Conservation (phyloP, 2,329 filamentous ascomycete genomes). For the Fusarium anthophilum region DNA sequence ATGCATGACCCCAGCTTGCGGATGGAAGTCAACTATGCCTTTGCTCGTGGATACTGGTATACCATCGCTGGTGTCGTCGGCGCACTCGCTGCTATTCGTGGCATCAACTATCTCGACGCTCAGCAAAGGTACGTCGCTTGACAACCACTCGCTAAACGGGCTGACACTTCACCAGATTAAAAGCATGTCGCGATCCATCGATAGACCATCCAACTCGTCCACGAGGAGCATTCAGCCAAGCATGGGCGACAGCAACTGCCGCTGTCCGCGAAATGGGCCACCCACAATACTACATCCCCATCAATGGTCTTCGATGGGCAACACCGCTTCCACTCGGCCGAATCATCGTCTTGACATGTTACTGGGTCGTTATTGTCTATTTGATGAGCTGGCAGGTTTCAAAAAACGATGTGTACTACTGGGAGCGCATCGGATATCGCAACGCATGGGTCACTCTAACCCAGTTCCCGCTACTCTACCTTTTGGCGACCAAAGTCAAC, state of each 20-base stretch:
- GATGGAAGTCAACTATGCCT: constrained; percentile 57
- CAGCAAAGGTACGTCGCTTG: constrained; percentile 49
- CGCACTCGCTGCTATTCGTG: constrained; percentile 52
- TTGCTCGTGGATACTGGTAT: constrained; percentile 69
- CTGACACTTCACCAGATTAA: constrained; percentile 52
- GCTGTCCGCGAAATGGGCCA: constrained; percentile 65
- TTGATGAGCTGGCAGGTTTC: constrained; percentile 64
- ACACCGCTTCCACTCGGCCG: constrained; percentile 68
- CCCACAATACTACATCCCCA: constrained; percentile 62
- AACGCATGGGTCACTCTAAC: constrained; percentile 73
- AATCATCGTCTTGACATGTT: constrained; percentile 61
- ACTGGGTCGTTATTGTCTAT: constrained; percentile 68
- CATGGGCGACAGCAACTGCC: constrained; percentile 68
- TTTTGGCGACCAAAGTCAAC: constrained; percentile 68
- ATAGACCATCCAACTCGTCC: constrained; percentile 63
- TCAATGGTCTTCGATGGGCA: constrained; percentile 61
- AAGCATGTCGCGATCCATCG: constrained; percentile 54
- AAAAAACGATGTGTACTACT: constrained; percentile 63
- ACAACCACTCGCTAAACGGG: accelerated
- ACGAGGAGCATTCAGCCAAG: constrained; percentile 54
- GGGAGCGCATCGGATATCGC: constrained; percentile 73
- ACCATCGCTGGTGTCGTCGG: constrained; percentile 61
- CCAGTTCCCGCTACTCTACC: constrained; percentile 71
- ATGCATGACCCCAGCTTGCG: constrained; percentile 48
- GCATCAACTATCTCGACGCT: constrained; percentile 55